Evolutionary conservation across 208 protist species (phyloP), one percentile per base, ranked within the genome.

Genomic region (Wallacemonas sp.): DNA sequence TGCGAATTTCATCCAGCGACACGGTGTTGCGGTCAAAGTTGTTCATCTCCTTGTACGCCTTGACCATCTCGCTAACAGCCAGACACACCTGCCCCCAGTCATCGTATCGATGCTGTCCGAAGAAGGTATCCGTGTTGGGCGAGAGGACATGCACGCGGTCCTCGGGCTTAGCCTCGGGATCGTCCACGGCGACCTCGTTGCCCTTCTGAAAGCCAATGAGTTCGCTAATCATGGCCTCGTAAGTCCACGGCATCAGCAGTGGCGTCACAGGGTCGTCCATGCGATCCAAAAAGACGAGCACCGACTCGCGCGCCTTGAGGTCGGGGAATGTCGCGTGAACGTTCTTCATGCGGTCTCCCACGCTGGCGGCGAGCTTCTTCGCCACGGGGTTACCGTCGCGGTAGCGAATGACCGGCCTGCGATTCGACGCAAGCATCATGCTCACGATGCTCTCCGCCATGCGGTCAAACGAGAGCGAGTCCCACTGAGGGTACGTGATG

Each of bases 171-270:
- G 68, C 73, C 19, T 87, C 80, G 39, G 71, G 75, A 58, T 92
- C 83, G 66, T 95, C 81, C 39, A 95, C 72, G 4, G 78, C 81
- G 3, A 95, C 77, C 68, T 94, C 89, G 61, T 96, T 87, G 21
- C 98, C 98, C 53, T 97, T 93, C 34, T 93, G 65, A 54, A 99
- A 98, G 26, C 92, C 91, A 24, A 99, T 75, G 36, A 98, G 77
- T 75, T 99, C 98, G 73, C 99, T 96, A 45, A 99, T 92, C 98
- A 99, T 99, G 9, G 98, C 95, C 80, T 99, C 97, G 80, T 99
- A 99, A 15, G 98, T 99, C 98, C 98, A 99, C 66, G 98, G 97
- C 61, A 87, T 97, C 24, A 99, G 83, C 41, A 99, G 79, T 38
- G 98, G 98, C 1, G 98, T 99, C 2, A 99, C 72, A 12, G 97